A percentile compares a stretch with the other conserved stretches of the same genome.
Evolutionary conservation across 495 filamentous ascomycete genomes (phyloP).

Genomic region (Aspergillus leporis): DNA sequence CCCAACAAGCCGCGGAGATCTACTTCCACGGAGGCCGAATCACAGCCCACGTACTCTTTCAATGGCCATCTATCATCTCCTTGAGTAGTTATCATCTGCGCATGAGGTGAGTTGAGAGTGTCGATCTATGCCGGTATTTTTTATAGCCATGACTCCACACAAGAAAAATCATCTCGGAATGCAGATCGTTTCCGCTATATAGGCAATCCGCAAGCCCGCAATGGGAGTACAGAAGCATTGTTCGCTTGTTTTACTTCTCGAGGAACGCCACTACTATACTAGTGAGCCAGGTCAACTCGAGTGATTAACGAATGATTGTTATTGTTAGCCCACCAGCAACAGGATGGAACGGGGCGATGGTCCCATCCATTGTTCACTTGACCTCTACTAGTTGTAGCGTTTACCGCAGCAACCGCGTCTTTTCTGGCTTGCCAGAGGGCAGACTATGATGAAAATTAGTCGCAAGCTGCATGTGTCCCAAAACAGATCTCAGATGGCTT

Average conservation of each 20-base stretch:
- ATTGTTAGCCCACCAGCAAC: background rate
- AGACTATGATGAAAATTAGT: background rate
- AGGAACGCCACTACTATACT: background rate
- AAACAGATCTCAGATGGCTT: background rate
- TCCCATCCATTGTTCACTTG: background rate
- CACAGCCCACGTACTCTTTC: background rate
- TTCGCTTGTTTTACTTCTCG: conserved; percentile 2
- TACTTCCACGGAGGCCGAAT: background rate
- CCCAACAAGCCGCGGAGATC: background rate
- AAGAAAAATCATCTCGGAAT: background rate
- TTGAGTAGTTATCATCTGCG: background rate
- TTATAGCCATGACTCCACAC: background rate
- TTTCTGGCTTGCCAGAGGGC: background rate
- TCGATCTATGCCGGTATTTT: background rate
- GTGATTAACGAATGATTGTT: background rate
- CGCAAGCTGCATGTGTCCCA: background rate
- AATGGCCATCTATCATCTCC: background rate
- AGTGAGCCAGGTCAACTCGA: background rate
- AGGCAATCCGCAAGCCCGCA: background rate
- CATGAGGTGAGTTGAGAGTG: background rate
- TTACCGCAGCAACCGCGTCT: background rate
- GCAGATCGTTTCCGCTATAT: background rate
- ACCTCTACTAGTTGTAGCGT: too few species aligned
- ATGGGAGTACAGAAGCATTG: background rate
- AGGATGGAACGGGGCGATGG: background rate